A percentile compares a stretch with the other conserved stretches of the same genome.
These are phyloP conservation scores for Rhizophora apiculata DNA, from an alignment of 345 rosid genomes.

Conservation along the genomic window DNA sequence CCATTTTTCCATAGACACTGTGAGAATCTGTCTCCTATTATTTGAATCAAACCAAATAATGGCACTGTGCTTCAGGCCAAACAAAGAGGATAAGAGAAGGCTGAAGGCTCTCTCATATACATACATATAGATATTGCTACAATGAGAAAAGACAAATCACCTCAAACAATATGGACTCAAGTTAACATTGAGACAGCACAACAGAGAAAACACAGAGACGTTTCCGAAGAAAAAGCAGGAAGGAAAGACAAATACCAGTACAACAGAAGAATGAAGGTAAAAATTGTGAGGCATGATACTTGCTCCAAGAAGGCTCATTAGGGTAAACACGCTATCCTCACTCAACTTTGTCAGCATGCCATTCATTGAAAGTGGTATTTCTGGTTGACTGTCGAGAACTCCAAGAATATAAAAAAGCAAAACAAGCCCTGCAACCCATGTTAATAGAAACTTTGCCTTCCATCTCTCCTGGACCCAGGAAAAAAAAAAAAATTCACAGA, in stretches of 20 bases:
- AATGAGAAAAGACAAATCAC: too few relatives aligned
- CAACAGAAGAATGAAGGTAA: slow-evolving; percentile 89
- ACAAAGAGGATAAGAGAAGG: too few relatives aligned
- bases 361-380: slow-evolving; percentile 55
- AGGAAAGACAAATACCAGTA: slow-evolving; percentile 48
- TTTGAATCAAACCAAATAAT: too few relatives aligned
- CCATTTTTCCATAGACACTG: too few relatives aligned
- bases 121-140: too few relatives aligned
- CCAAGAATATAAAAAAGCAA: slow-evolving; percentile 63
- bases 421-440: slow-evolving; percentile 51
- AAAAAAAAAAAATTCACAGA: slow-evolving; percentile 14
- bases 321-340: slow-evolving; percentile 69
- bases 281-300: slow-evolving; percentile 92
- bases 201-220: too few relatives aligned
- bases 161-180: too few relatives aligned
- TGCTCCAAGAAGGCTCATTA: slow-evolving; percentile 99
- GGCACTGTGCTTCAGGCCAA: too few relatives aligned
- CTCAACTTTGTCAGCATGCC: slow-evolving; percentile 54
- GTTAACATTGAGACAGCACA: too few relatives aligned
- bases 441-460: slow-evolving; percentile 52
- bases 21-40: too few relatives aligned
- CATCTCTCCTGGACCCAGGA: slow-evolving; percentile 51
- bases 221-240: neutral
- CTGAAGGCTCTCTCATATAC: too few relatives aligned
- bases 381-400: slow-evolving; percentile 75